phyloP scores from a whole-genome alignment of 2,329 filamentous ascomycete species.

The Fusarium sp. region DNA sequence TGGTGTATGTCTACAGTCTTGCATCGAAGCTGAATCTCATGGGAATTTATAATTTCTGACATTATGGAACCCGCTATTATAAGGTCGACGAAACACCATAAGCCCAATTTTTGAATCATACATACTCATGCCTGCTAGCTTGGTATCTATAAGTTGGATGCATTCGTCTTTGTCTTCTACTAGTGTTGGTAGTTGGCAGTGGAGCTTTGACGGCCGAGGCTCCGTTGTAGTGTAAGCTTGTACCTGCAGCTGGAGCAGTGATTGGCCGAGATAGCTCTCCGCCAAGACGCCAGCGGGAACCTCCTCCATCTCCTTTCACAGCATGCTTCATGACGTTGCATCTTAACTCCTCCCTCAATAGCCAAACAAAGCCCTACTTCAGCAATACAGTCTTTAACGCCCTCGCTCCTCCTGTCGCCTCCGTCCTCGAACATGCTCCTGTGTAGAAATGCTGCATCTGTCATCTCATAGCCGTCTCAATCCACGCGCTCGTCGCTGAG shows the following conservation, averaged over 20 bases:
- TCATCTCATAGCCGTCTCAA: slow-evolving; percentile 40
- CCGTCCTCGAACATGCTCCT: slow-evolving; percentile 33
- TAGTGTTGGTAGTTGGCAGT: slow-evolving; percentile 27
- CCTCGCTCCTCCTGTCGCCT: slow-evolving; percentile 1
- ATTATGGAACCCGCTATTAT: neutral
- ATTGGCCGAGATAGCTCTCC: slow-evolving; percentile 41
- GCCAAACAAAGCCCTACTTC: slow-evolving; percentile 24
- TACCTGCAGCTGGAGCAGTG: slow-evolving; percentile 32
- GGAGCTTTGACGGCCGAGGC: slow-evolving; percentile 20
- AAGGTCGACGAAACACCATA: neutral
- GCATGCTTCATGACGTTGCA: slow-evolving; percentile 46
- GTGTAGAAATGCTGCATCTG: slow-evolving; percentile 49
- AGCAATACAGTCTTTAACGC: slow-evolving; percentile 17
- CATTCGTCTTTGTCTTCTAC: slow-evolving; percentile 11
- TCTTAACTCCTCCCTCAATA: slow-evolving; percentile 36
- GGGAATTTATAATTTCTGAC: neutral
- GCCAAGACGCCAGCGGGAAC: slow-evolving; percentile 44
- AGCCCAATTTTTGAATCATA: neutral
- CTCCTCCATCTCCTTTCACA: slow-evolving; percentile 47
- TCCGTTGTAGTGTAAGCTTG: slow-evolving; percentile 24
- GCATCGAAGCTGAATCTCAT: neutral
- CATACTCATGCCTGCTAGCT: neutral
- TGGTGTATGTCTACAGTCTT: neutral
- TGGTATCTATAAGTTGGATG: neutral
- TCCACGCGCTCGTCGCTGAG: slow-evolving; percentile 49